Conservation (phyloP, 805 yeast genomes). For the Metschnikowia henanensis region DNA sequence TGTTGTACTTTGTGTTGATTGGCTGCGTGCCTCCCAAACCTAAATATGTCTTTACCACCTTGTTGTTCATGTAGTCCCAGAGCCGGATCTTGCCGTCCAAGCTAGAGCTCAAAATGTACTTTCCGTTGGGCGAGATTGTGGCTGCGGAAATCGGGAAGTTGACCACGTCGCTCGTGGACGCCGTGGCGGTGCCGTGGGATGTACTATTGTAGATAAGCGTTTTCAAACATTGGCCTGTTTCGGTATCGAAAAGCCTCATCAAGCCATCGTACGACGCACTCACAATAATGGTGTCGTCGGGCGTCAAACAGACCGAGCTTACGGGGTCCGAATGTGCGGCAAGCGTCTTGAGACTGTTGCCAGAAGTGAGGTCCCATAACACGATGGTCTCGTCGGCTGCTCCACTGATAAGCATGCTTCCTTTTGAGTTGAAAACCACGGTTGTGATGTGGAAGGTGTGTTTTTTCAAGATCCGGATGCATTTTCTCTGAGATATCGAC, state of each 20-base stretch:
- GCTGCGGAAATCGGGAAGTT: constrained; percentile 76
- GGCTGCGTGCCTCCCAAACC: constrained; percentile 28
- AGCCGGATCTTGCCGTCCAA: constrained; percentile 75
- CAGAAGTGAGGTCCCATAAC: constrained; percentile 81
- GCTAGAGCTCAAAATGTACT: constrained; percentile 72
- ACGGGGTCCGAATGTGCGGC: constrained; percentile 95
- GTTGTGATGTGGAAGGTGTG: constrained; percentile 85
- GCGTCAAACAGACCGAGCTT: constrained; percentile 67
- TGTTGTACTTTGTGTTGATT: constrained; percentile 51
- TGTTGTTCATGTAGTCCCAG: constrained; percentile 86
- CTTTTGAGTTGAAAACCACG: constrained; percentile 68
- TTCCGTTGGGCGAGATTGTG: constrained; percentile 76
- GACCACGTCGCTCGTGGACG: constrained; percentile 49
- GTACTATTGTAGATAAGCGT: constrained; percentile 78
- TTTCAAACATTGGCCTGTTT: constrained; percentile 87
- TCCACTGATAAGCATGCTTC: constrained; percentile 77
- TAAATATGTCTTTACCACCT: constrained; percentile 71
- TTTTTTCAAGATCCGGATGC: constrained; percentile 56
- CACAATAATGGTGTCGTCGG: constrained; percentile 78
- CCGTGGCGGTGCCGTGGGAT: constrained; percentile 57
- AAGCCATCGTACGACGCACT: constrained; percentile 92
- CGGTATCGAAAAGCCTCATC: constrained; percentile 84
- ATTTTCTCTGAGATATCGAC: constrained; percentile 53
- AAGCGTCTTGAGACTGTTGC: constrained; percentile 70
- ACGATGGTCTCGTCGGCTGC: constrained; percentile 89